A percentile compares a stretch with the other conserved stretches of the same genome.
Conservation (phyloP, 176 grass and related monocot species). For the Juncus inflexus region DNA sequence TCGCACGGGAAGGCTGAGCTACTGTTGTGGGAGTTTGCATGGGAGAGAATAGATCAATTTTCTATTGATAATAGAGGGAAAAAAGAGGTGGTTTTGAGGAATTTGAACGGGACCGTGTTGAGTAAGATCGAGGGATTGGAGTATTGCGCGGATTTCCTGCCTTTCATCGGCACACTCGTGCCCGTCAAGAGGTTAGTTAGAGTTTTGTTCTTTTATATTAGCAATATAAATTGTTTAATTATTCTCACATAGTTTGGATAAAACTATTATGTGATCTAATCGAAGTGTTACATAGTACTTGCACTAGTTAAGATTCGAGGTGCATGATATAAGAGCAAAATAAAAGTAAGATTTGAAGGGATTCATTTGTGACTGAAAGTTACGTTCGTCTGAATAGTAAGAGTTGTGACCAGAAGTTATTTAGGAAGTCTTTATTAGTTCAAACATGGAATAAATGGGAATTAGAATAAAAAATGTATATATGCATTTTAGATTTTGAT, state of each 20-base stretch:
- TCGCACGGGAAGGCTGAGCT: slow-evolving; percentile 10
- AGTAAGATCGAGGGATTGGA: background rate
- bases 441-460: no score
- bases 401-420: no score
- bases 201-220: background rate
- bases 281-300: background rate
- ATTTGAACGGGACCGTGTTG: slow-evolving; percentile 13
- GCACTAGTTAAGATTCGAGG: background rate
- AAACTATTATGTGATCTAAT: background rate
- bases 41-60: no score
- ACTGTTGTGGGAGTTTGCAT: slow-evolving; percentile 6
- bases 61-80: background rate
- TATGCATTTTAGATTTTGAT: no score
- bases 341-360: background rate
- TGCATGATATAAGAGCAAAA: background rate
- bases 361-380: no score
- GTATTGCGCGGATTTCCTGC: slow-evolving; percentile 38
- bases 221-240: background rate
- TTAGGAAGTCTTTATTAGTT: no score
- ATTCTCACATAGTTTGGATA: background rate
- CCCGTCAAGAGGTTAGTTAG: slow-evolving; percentile 30
- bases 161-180: slow-evolving; percentile 37
- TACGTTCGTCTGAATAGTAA: no score
- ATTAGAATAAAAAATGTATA: no score
- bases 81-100: slow-evolving; percentile 19